Evolutionary conservation across 169 alveolate genomes (phyloP).

Genomic region (Cryptosporidium sp.): DNA sequence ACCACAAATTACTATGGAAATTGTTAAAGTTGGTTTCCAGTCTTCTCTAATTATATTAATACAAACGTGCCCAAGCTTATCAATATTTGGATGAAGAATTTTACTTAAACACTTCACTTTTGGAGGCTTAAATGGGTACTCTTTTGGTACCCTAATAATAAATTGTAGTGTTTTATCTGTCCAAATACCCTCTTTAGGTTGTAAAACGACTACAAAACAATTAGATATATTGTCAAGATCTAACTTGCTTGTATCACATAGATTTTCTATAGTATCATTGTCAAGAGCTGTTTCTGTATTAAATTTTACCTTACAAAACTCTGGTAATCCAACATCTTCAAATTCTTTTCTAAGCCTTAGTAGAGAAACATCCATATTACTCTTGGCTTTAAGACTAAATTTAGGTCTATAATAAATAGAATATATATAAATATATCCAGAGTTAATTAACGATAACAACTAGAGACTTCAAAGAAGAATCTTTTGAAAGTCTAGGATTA

Average conservation of each 20-base stretch:
- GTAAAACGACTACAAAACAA: slow-evolving; percentile 18
- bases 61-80: slow-evolving; percentile 92
- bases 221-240: slow-evolving; percentile 10
- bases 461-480: neutral
- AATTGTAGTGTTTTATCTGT: slow-evolving; percentile 29
- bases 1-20: slow-evolving; percentile 90
- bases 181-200: slow-evolving; percentile 66
- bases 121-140: slow-evolving; percentile 87
- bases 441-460: neutral
- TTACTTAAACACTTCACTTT: slow-evolving; percentile 85
- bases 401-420: neutral
- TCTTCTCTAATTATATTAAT: slow-evolving; percentile 92
- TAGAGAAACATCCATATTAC: slow-evolving; percentile 26
- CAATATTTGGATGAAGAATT: slow-evolving; percentile 93
- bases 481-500: neutral
- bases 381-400: neutral
- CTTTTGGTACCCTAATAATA: slow-evolving; percentile 57
- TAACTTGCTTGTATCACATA: neutral
- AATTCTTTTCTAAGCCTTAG: slow-evolving; percentile 54
- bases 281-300: slow-evolving; percentile 24
- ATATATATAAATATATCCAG: neutral
- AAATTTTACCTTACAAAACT: slow-evolving; percentile 43
- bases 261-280: neutral
- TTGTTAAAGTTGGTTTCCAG: slow-evolving; percentile 92
- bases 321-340: slow-evolving; percentile 59